Evolutionary conservation across 75 land plant species (phyloP).

Genomic region (Picea glauca): DNA sequence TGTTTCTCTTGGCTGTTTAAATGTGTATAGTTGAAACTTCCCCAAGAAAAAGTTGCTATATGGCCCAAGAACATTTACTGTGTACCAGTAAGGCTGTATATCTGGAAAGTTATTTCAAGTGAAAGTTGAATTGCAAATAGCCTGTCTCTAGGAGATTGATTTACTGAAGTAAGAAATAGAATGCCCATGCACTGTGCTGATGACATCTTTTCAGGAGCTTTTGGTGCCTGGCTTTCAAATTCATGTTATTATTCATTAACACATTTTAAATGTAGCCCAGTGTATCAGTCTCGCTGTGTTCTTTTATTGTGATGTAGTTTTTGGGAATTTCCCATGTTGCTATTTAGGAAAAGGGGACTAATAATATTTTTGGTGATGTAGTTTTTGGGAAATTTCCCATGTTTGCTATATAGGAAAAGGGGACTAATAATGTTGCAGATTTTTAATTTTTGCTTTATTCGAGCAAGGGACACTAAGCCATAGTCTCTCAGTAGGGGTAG

Average conservation of each 20-base stretch:
- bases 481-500: not conserved
- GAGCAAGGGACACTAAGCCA: not conserved
- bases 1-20: slow-evolving; percentile 2
- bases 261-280: too few relatives aligned
- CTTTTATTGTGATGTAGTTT: not conserved
- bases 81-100: too few relatives aligned
- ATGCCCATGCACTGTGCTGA: not conserved
- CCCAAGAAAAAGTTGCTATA: not conserved
- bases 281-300: too few relatives aligned
- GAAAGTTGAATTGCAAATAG: too few relatives aligned
- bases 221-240: too few relatives aligned
- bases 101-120: too few relatives aligned
- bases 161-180: not conserved
- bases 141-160: too few relatives aligned
- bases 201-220: too few relatives aligned
- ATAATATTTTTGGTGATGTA: not conserved
- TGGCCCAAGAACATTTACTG: not conserved
- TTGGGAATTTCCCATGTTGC: not conserved
- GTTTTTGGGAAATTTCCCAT: not conserved
- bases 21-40: not conserved
- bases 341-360: not conserved
- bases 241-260: too few relatives aligned
- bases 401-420: not conserved
- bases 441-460: not conserved
- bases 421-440: not conserved